Evolutionary conservation across 495 filamentous ascomycete species (phyloP), one percentile per base, ranked within the genome.

Genomic region (Lasiosphaeriaceae sp.): DNA sequence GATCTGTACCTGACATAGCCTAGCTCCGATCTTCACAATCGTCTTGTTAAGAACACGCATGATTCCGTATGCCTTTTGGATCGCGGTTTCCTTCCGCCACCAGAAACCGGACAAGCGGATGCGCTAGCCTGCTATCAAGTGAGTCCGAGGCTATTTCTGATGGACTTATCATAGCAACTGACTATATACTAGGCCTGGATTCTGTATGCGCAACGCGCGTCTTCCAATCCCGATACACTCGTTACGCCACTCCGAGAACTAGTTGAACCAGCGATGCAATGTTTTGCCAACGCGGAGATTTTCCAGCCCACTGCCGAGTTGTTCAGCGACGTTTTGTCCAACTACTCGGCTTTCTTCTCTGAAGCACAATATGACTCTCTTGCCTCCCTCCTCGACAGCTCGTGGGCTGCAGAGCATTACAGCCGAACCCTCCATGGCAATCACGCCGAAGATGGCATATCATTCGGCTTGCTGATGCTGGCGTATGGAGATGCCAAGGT

Each of bases 401-500:
- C 69, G 8, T 85, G 81, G 81, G 78, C 78, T 1, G 67, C 72
- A 37, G 64, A 75, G 22, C 73, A 74, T 39, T 85, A 82, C 63
- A 49, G 80, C 46, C 68, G 72, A 14, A 68, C 91, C 3, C 66
- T 84, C 39, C 71, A 79, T 16, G 19, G 86, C 2, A 82, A 89
- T 41, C 82, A 80, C 45, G 82, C 83, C 12, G 77, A 82, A 46
- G 87, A 90, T 20, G 79, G 80, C 23, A 77, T 88, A 65, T 79
- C 84, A 24, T 90, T 89, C 58, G 81, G 87, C 14, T 75, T 85
- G 47, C 76, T 94, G 23, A 66, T 93, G 51, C 68, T 93, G 37
- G 83, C 87, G 12, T 94, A 87, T 63, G 83, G 79, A 17, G 83
- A 88, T 60, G 82, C 79, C 21, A 79, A 74, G 29, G 70, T 85